Evolutionary conservation across 2,329 filamentous ascomycete genomes (phyloP).

Genomic region (Xenoacremonium recifei): DNA sequence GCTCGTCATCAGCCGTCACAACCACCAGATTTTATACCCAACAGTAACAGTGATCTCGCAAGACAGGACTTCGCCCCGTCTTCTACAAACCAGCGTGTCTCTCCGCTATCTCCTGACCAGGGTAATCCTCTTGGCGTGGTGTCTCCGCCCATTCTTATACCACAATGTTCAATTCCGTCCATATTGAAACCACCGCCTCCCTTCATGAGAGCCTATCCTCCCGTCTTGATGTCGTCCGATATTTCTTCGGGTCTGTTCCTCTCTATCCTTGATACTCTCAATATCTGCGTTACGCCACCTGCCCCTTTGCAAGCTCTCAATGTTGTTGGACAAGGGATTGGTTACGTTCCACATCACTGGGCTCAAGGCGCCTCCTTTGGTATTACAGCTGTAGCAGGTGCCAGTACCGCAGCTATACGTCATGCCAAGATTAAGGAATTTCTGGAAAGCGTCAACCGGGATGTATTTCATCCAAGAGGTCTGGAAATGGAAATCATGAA

Average conservation of each 20-base stretch:
- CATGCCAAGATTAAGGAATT: not conserved
- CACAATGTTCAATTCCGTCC: not conserved
- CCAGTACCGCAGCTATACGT: not conserved
- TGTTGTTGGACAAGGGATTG: not conserved
- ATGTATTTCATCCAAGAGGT: not conserved
- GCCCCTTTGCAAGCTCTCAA: not conserved
- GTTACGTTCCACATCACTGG: not conserved
- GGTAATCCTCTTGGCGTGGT: not conserved
- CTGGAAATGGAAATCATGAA: not conserved
- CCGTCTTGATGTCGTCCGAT: not conserved
- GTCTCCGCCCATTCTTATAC: not conserved
- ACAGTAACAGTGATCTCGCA: not conserved
- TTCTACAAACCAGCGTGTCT: not conserved
- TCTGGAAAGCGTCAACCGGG: not conserved
- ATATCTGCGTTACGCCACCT: not conserved
- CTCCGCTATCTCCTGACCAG: not conserved
- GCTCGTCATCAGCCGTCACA: not conserved
- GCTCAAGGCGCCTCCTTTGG: not conserved
- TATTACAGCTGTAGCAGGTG: not conserved
- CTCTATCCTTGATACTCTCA: not conserved
- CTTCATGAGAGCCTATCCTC: not conserved
- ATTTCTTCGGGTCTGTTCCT: not conserved
- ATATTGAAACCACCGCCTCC: not conserved
- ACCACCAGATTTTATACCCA: not conserved
- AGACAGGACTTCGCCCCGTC: not conserved